phyloP scores from a whole-genome alignment of 805 yeast species.

The Starmerella lactis-condensi region DNA sequence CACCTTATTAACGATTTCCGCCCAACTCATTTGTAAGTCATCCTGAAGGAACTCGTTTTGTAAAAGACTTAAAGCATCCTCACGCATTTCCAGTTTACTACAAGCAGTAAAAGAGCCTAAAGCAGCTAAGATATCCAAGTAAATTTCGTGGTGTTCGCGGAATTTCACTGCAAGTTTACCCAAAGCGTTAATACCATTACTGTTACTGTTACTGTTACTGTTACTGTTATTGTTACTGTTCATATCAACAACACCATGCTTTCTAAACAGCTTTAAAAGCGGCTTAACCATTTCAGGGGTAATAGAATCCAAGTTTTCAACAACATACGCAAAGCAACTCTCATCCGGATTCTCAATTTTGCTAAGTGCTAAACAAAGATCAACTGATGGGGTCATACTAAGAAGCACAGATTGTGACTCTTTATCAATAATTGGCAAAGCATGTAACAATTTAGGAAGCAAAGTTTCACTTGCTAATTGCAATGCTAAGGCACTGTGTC shows the following conservation, averaged over 20 bases:
- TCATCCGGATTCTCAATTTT: constrained; percentile 3
- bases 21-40: constrained; percentile 20
- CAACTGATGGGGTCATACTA: constrained; percentile 2
- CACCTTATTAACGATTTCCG: constrained; percentile 45
- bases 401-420: constrained; percentile 5
- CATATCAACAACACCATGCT: neutral
- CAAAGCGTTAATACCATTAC: constrained; percentile 1
- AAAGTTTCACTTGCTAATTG: constrained; percentile 3
- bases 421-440: constrained; percentile 1
- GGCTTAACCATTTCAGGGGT: neutral
- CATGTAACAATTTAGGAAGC: neutral
- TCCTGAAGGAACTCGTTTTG: constrained; percentile 34
- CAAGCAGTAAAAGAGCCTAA: constrained; percentile 7
- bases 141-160: constrained; percentile 3
- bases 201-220: neutral
- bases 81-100: constrained; percentile 9
- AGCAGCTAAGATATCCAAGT: constrained; percentile 3
- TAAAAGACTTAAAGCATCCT: constrained; percentile 22
- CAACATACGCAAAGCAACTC: constrained; percentile 2
- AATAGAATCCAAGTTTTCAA: neutral
- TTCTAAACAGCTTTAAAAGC: constrained; percentile 1
- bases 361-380: constrained; percentile 7
- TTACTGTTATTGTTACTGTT: neutral
- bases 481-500: constrained; percentile 8
- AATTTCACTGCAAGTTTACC: constrained; percentile 4